Conservation (phyloP, 202 grass and related monocot genomes). For the Brachypodium distachyon region DNA sequence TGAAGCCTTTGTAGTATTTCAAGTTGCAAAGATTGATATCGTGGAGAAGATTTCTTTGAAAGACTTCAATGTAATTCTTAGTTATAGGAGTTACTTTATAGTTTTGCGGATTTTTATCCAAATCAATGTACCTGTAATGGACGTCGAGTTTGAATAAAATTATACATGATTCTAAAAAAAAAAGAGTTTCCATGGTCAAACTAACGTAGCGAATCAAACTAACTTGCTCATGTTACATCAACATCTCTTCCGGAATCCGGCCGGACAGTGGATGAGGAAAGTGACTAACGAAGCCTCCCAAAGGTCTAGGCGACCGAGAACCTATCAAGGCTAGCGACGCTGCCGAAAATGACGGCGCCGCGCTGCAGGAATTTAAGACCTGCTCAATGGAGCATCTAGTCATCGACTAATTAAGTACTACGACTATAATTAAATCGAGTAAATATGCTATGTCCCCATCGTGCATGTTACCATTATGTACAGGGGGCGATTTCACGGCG, state of each 20-base stretch:
- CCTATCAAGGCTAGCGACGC: neutral
- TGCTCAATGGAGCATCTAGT: neutral
- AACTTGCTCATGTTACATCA: neutral
- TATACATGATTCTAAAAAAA: no score
- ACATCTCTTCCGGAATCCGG: no score
- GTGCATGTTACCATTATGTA: neutral
- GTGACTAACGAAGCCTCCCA: neutral
- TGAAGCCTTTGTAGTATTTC: no score
- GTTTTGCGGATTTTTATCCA: no score
- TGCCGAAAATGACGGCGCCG: neutral
- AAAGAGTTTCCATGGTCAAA: no score
- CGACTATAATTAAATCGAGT: no score
- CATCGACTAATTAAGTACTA: neutral
- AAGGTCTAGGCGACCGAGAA: neutral
- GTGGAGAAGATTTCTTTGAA: no score
- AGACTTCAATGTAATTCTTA: no score
- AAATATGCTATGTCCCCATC: neutral
- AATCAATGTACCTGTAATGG: no score
- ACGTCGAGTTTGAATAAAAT: no score
- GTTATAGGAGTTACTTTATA: no score
- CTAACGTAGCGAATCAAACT: neutral
- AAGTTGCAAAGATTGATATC: no score
- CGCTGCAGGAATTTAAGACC: neutral
- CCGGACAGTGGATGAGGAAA: neutral
- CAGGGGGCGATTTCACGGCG: neutral